Conservation (phyloP, 163 green algal genomes). For the Scenedesmus sp. region DNA sequence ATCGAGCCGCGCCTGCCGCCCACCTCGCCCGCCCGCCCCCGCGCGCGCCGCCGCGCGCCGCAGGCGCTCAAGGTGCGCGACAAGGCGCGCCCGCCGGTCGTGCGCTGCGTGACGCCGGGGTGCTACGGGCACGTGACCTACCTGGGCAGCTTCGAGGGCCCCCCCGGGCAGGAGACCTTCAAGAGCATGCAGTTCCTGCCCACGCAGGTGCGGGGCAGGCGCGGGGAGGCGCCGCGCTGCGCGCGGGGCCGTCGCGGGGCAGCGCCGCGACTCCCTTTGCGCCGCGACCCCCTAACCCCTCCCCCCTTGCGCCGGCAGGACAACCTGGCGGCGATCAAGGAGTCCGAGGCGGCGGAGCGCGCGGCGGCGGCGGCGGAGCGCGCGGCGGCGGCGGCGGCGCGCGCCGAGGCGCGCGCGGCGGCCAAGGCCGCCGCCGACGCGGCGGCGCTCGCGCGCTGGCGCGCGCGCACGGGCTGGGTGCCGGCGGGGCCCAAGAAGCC, state of each 20-base stretch:
- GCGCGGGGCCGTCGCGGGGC: too few relatives aligned
- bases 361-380: not conserved
- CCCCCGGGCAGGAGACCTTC: conserved; percentile 12
- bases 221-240: too few relatives aligned
- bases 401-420: not conserved
- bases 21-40: not conserved
- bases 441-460: conserved; percentile 7
- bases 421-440: conserved; percentile 5
- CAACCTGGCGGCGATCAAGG: conserved; percentile 29
- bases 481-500: conserved; percentile 5
- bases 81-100: conserved; percentile 11
- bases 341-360: conserved; percentile 4
- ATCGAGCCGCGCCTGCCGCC: not conserved
- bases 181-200: conserved; percentile 20
- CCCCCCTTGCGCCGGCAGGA: conserved; percentile 2
- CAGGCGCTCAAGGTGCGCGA: conserved; percentile 35
- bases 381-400: not conserved
- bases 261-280: too few relatives aligned
- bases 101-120: conserved; percentile 27
- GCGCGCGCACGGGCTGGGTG: not conserved
- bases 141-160: conserved; percentile 33
- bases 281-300: too few relatives aligned
- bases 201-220: conserved; percentile 33
- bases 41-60: not conserved
- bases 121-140: conserved; percentile 31